A percentile compares a stretch with the other conserved stretches of the same genome.
phyloP scores from a whole-genome alignment of 1,284 basidiomycete genomes.

The Sanguinoderma infundibulare region DNA sequence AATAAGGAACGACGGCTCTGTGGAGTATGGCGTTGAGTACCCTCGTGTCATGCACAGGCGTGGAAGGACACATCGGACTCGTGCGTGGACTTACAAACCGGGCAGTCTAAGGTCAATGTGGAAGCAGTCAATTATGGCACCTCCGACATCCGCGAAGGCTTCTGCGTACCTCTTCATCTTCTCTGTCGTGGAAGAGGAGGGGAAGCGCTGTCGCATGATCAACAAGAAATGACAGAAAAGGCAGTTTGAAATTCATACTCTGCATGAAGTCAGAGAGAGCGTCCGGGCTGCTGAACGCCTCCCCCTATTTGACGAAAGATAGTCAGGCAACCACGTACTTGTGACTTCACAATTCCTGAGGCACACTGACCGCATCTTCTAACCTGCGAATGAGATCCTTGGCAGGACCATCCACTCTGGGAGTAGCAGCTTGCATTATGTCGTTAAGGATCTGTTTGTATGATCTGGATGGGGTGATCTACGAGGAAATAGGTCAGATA shows the following conservation, averaged over 20 bases:
- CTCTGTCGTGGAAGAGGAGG: slow-evolving; percentile 22
- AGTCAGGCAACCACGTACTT: neutral
- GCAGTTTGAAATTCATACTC: slow-evolving; percentile 39
- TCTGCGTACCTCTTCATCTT: slow-evolving; percentile 34
- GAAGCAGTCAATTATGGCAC: neutral
- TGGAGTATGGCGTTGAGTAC: neutral
- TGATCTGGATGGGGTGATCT: slow-evolving; percentile 46
- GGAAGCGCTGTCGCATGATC: slow-evolving; percentile 14
- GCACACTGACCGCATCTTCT: slow-evolving; percentile 47
- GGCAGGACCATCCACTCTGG: slow-evolving; percentile 21
- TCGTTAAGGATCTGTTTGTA: slow-evolving; percentile 41
- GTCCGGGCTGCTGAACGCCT: slow-evolving; percentile 55
- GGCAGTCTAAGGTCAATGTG: slow-evolving; percentile 10
- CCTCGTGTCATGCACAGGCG: neutral
- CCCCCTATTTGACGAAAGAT: slow-evolving; percentile 34
- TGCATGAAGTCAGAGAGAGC: slow-evolving; percentile 66
- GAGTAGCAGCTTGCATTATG: slow-evolving; percentile 29
- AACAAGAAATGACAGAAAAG: neutral
- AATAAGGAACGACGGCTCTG: slow-evolving; percentile 76
- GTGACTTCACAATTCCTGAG: neutral
- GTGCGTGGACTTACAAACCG: slow-evolving; percentile 27
- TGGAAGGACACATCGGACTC: neutral
- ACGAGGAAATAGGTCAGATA: neutral
- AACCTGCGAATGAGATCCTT: slow-evolving; percentile 39
- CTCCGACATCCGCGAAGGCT: neutral